Evolutionary conservation across 768 basidiomycete species (phyloP).

Genomic region (Serendipita vermifera): DNA sequence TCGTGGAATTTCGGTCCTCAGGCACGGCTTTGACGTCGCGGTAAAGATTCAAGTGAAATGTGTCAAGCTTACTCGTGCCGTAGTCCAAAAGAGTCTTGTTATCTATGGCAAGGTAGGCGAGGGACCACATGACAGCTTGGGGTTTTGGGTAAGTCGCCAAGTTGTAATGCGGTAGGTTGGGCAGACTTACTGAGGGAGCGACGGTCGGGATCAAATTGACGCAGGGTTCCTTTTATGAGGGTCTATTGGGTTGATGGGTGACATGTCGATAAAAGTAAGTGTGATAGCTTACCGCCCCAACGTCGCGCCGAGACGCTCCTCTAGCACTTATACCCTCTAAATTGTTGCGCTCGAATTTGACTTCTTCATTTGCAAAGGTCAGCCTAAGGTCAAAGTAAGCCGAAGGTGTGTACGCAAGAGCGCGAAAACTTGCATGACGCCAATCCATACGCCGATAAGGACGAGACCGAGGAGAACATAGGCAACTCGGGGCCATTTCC

Average conservation of each 20-base stretch:
- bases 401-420: too few relatives aligned
- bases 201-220: background rate
- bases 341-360: too few relatives aligned
- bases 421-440: too few relatives aligned
- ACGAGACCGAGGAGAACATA: background rate
- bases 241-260: too few relatives aligned
- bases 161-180: too few relatives aligned
- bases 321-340: too few relatives aligned
- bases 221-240: background rate
- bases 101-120: background rate
- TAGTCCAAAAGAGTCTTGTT: background rate
- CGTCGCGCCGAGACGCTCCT: too few relatives aligned
- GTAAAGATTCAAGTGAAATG: background rate
- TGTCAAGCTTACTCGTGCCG: background rate
- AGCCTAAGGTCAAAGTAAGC: background rate
- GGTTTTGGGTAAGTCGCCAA: background rate
- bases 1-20: background rate
- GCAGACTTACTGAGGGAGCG: background rate
- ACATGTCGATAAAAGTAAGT: too few relatives aligned
- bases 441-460: background rate
- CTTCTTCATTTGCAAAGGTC: constrained; percentile 1
- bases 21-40: background rate
- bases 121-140: background rate
- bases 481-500: background rate
- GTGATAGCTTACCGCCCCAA: too few relatives aligned